phyloP scores from a whole-genome alignment of 257 asterid species.

The Solanum peruvianum region DNA sequence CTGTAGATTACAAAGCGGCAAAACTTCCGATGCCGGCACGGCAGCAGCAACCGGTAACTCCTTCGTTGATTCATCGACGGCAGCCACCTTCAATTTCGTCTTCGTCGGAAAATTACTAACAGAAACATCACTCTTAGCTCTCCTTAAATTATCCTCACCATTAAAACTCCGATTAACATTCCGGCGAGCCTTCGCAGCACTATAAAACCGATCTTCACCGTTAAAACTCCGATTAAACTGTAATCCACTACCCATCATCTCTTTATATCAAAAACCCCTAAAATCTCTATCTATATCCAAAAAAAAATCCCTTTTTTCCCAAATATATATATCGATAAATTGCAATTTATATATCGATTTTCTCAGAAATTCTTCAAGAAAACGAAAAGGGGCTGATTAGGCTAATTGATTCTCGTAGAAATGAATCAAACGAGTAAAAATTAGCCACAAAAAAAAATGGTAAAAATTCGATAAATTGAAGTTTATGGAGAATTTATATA shows the following conservation, averaged over 20 bases:
- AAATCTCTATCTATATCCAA: conserved; percentile 8
- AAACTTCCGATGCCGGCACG: conserved; percentile 11
- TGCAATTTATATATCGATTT: not conserved
- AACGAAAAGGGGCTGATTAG: not conserved
- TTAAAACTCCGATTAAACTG: conserved; percentile 75
- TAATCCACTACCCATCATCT: conserved; percentile 87
- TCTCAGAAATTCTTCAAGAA: not conserved
- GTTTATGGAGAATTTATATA: not conserved
- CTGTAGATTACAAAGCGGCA: conserved; percentile 52
- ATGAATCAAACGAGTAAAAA: not conserved
- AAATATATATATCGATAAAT: not conserved
- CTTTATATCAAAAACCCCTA: conserved; percentile 17
- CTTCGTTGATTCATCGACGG: conserved; percentile 21
- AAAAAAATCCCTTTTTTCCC: not conserved
- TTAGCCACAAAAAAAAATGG: not conserved
- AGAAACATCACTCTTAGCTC: conserved; percentile 66
- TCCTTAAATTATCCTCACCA: conserved; percentile 14
- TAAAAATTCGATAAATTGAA: not conserved
- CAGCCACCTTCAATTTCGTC: conserved; percentile 1
- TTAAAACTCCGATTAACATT: conserved; percentile 13
- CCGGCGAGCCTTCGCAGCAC: conserved; percentile 66
- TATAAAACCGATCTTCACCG: conserved; percentile 75
- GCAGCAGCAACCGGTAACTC: conserved; percentile 18
- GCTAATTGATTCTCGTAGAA: not conserved
- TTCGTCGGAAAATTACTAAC: conserved; percentile 6